Evolutionary conservation across 352 stramenopile species (phyloP), one percentile per base, ranked within the genome.

Genomic region (Elongisporangium senticosum): DNA sequence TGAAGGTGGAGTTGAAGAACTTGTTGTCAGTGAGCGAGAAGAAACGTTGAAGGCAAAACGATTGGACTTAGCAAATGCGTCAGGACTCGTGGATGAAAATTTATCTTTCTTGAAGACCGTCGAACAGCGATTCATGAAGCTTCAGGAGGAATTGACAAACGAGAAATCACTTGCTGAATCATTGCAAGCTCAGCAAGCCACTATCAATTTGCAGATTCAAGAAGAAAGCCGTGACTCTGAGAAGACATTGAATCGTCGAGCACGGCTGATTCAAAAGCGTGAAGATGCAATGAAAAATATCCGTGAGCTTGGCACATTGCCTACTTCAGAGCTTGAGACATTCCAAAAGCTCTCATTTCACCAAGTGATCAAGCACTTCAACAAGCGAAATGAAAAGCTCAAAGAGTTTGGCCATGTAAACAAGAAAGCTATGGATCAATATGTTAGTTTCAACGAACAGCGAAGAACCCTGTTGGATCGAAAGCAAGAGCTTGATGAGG

Each of bases 401-500:
- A 98, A 99, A 67, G 96, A 97, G 59, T 99, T 98, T 68, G 96
- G 78, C 58, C 96, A 99, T 67, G 97, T 99, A 28, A 99, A 99
- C 86, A 99, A 99, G 67, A 99, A 99, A 77, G 98, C 98, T 0
- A 89, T 99, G 51, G 96, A 99, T 69, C 98, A 99, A 72, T 99
- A 98, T 67, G 87, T 99, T 39, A 99, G 91, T 66, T 99, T 99
- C 71, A 97, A 86, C 53, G 96, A 99, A 56, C 95, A 94, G 58
- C 71, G 86, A 19, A 70, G 64, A 19, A 81, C 82, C 13, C 82
- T 99, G 26, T 68, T 99, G 28, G 87, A 97, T 24, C 83, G 98
- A 7, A 98, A 99, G 67, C 68, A 90, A 39, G 97, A 99, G 66
- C 82, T 99, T 19, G 97, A 99, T 64, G 74, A 93, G 48, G 96